phyloP scores from a whole-genome alignment of 495 filamentous ascomycete species.

The Lasiosphaeris hirsuta region DNA sequence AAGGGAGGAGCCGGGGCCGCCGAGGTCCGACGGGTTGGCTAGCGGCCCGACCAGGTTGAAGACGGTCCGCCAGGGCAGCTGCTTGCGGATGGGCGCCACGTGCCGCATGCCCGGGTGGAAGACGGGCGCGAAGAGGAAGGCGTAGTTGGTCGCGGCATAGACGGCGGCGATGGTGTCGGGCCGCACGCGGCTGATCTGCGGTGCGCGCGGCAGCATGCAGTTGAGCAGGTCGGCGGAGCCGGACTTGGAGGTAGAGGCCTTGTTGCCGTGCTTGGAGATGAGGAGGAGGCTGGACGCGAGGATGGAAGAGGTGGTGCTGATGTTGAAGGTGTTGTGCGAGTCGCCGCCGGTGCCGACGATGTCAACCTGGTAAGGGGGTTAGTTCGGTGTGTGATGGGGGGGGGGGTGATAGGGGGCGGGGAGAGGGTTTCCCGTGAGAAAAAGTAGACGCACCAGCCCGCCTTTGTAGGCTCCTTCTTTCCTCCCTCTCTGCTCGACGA shows the following conservation, averaged over 20 bases:
- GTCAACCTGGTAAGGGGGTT: slow-evolving; percentile 61
- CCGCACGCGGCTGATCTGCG: slow-evolving; percentile 68
- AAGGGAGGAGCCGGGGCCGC: slow-evolving; percentile 16
- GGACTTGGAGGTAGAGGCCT: slow-evolving; percentile 90
- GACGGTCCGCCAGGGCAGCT: slow-evolving; percentile 87
- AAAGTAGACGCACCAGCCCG: slow-evolving; percentile 53
- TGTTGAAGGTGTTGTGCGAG: slow-evolving; percentile 95
- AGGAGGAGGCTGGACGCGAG: slow-evolving; percentile 78
- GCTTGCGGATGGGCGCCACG: slow-evolving; percentile 75
- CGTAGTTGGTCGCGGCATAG: slow-evolving; percentile 79
- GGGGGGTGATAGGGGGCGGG: not conserved
- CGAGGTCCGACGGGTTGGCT: slow-evolving; percentile 76
- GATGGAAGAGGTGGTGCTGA: slow-evolving; percentile 91
- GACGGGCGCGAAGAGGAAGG: slow-evolving; percentile 92
- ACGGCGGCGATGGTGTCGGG: slow-evolving; percentile 63
- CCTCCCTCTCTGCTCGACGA: slow-evolving; percentile 53
- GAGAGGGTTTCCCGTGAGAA: no score
- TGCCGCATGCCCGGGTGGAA: slow-evolving; percentile 93
- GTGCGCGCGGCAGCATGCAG: slow-evolving; percentile 62
- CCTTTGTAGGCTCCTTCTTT: slow-evolving; percentile 68
- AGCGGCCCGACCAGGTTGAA: slow-evolving; percentile 96
- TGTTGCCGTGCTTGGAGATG: slow-evolving; percentile 92
- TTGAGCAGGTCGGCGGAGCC: slow-evolving; percentile 91
- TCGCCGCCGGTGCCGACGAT: slow-evolving; percentile 98
- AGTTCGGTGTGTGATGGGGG: not conserved